Conservation (phyloP, 495 filamentous ascomycete genomes). For the Hypoxylon fuscum region DNA sequence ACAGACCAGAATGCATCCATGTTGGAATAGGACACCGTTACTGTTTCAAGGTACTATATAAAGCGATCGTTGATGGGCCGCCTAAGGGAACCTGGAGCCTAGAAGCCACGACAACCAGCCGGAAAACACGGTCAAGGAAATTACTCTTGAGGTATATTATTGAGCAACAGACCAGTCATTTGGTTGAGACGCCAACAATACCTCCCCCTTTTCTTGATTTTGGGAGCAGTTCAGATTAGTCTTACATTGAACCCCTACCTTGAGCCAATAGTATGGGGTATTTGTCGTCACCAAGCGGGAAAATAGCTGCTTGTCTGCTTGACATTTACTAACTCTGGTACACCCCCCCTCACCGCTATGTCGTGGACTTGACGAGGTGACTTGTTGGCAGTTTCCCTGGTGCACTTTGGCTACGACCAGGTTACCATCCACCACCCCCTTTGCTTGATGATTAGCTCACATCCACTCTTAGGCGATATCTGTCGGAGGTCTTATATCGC, state of each 20-base stretch:
- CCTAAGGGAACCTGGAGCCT: conserved; percentile 6
- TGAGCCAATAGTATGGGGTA: conserved; percentile 20
- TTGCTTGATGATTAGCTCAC: conserved; percentile 20
- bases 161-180: conserved; percentile 5
- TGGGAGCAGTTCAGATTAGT: conserved; percentile 1
- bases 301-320: conserved; percentile 35
- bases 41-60: conserved; percentile 20
- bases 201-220: conserved; percentile 1
- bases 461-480: conserved; percentile 40
- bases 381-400: conserved; percentile 41
- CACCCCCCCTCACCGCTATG: conserved; percentile 29
- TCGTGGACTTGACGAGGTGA: conserved; percentile 23
- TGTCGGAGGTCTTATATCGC: conserved; percentile 44
- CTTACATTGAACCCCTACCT: conserved; percentile 21
- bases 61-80: conserved; percentile 19
- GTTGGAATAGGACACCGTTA: too few relatives aligned
- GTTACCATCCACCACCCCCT: conserved; percentile 18
- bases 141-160: conserved; percentile 5
- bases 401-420: conserved; percentile 48
- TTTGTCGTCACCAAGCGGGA: conserved; percentile 27
- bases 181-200: not conserved
- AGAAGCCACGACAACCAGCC: conserved; percentile 1
- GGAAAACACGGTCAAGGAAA: conserved; percentile 1
- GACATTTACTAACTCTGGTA: conserved; percentile 31
- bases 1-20: not conserved